Percentiles rank a stretch among this genome's conserved stretches.
Evolutionary conservation across 2,329 filamentous ascomycete species (phyloP).

Genomic region (Talaromyces sp.): DNA sequence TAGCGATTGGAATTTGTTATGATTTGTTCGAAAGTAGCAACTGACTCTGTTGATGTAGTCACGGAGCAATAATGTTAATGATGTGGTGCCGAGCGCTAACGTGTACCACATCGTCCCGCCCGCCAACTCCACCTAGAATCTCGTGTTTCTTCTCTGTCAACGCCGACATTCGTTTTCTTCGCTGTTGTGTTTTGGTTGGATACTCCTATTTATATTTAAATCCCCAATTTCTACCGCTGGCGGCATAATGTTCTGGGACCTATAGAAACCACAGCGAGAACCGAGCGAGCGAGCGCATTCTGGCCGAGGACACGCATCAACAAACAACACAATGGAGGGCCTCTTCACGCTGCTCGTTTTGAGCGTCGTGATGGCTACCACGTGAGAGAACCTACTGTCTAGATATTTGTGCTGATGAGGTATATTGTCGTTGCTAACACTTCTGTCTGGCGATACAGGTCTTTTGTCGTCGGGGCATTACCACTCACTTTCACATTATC

Average conservation of each 20-base stretch:
- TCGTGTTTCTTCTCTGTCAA: background rate
- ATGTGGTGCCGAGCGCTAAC: background rate
- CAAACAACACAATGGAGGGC: constrained; percentile 47
- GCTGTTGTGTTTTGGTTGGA: background rate
- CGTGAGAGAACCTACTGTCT: constrained; percentile 39
- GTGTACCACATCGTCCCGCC: background rate
- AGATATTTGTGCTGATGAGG: background rate
- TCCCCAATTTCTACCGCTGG: background rate
- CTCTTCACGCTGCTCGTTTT: constrained; percentile 59
- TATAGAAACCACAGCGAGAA: constrained; percentile 23
- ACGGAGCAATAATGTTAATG: background rate
- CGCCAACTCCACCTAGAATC: background rate
- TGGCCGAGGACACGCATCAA: background rate
- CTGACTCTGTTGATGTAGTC: background rate
- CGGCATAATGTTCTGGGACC: constrained; percentile 14
- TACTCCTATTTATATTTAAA: background rate
- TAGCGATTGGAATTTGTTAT: background rate
- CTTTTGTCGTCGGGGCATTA: constrained; percentile 85
- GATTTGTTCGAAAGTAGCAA: background rate
- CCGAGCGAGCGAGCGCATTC: constrained; percentile 30
- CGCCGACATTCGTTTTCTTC: background rate
- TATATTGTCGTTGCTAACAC: background rate
- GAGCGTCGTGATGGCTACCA: constrained; percentile 60
- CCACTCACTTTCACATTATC: constrained; percentile 85
- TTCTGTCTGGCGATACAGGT: constrained; percentile 49